Conservation (phyloP, 208 protist genomes). For the Kentomonas sorsogonicus region DNA sequence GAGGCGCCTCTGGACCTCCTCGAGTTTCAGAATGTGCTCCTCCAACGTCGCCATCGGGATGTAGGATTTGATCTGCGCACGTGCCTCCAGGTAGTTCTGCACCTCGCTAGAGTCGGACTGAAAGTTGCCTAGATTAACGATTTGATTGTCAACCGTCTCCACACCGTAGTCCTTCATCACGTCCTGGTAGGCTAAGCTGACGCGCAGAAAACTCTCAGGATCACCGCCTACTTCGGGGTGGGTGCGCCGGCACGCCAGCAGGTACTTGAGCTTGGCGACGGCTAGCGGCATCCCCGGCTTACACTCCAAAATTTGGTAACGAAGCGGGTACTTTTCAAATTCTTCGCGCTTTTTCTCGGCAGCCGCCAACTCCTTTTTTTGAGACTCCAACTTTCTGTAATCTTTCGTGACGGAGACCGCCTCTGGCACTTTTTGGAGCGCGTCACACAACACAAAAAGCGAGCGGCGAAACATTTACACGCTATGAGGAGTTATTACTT, state of each 20-base stretch:
- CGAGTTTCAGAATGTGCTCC: conserved; percentile 73
- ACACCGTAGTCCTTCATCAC: conserved; percentile 86
- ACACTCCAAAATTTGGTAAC: conserved; percentile 77
- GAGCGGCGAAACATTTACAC: conserved; percentile 36
- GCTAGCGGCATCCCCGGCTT: conserved; percentile 65
- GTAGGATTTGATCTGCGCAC: conserved; percentile 60
- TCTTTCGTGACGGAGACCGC: conserved; percentile 45
- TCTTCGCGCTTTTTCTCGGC: conserved; percentile 47
- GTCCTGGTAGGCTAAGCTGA: conserved; percentile 80
- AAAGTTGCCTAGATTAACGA: conserved; percentile 83
- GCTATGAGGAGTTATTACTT: no score
- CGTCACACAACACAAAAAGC: conserved; percentile 28
- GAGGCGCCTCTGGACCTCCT: conserved; percentile 59
- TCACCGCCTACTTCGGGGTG: conserved; percentile 83
- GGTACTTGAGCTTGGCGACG: conserved; percentile 77
- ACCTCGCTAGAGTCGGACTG: conserved; percentile 64
- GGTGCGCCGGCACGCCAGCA: conserved; percentile 65
- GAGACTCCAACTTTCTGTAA: conserved; percentile 54
- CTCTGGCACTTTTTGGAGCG: conserved; percentile 42
- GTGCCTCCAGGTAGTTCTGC: conserved; percentile 73
- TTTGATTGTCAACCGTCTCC: conserved; percentile 76
- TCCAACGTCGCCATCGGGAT: conserved; percentile 80
- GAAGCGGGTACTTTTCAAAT: conserved; percentile 58
- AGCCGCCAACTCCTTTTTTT: conserved; percentile 35
- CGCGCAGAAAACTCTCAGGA: conserved; percentile 61